Percentiles rank a stretch among this genome's conserved stretches.
Conservation (phyloP, 495 filamentous ascomycete species). For the Penicillium coprophilum region DNA sequence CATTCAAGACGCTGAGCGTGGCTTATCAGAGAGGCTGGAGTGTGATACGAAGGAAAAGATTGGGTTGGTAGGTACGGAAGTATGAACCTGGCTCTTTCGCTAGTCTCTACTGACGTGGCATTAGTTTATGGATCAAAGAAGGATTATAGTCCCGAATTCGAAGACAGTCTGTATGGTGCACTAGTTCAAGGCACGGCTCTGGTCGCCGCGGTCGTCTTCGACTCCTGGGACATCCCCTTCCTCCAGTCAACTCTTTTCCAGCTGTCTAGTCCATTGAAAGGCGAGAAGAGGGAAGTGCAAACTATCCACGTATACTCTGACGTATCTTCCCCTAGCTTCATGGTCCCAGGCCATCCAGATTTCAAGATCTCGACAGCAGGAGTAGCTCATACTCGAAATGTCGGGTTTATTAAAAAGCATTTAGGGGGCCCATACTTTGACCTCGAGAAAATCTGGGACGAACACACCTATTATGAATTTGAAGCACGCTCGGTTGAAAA, state of each 20-base stretch:
- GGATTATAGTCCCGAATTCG: conserved; percentile 29
- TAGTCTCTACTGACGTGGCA: background rate
- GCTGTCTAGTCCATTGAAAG: background rate
- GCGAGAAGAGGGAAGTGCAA: background rate
- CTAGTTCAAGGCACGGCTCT: conserved; percentile 4
- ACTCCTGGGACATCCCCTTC: conserved; percentile 12
- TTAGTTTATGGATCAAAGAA: conserved; percentile 29
- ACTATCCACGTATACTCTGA: conserved; percentile 28
- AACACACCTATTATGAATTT: conserved; percentile 50
- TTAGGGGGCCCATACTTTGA: conserved; percentile 50
- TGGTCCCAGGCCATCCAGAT: conserved; percentile 32
- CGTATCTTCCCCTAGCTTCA: conserved; percentile 24
- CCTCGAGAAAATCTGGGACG: conserved; percentile 60
- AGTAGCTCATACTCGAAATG: conserved; percentile 35
- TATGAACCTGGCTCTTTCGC: background rate
- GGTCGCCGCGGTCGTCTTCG: conserved; percentile 22
- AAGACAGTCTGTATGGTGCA: conserved; percentile 8
- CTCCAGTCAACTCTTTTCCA: conserved; percentile 18
- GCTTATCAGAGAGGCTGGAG: conserved; percentile 14
- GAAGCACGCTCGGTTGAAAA: conserved; percentile 40
- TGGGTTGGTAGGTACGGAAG: conserved; percentile 25
- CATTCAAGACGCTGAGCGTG: conserved; percentile 18
- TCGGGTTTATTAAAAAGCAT: conserved; percentile 36
- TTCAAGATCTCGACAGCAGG: conserved; percentile 34
- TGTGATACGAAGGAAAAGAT: conserved; percentile 21